Conservation (phyloP, 1,284 basidiomycete genomes). For the Leccinum fallax region DNA sequence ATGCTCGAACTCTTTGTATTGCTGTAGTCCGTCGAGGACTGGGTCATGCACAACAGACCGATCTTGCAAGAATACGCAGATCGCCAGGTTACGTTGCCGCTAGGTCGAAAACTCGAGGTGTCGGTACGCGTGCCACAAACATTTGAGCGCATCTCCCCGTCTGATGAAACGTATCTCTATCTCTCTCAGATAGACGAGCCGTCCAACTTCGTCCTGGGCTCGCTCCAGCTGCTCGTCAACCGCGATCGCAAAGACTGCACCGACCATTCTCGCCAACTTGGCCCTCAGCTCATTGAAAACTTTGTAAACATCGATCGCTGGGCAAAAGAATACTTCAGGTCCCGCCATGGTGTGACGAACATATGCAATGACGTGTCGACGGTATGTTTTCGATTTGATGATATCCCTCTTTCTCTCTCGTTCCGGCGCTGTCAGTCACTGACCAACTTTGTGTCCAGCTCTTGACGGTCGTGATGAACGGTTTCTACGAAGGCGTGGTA, state of each 20-base stretch:
- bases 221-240: conserved; percentile 33
- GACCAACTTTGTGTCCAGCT: conserved; percentile 17
- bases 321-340: conserved; percentile 33
- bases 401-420: neutral
- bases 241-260: conserved; percentile 19
- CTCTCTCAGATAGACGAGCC: conserved; percentile 28
- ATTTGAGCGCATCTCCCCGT: neutral
- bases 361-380: conserved; percentile 22
- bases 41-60: conserved; percentile 26
- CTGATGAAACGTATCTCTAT: conserved; percentile 6
- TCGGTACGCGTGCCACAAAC: conserved; percentile 18
- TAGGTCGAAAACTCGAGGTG: conserved; percentile 29
- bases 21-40: conserved; percentile 21
- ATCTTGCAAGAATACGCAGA: conserved; percentile 33
- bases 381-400: conserved; percentile 16
- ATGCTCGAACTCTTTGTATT: neutral
- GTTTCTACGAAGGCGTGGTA: conserved; percentile 34
- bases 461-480: conserved; percentile 33
- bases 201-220: conserved; percentile 28
- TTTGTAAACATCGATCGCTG: conserved; percentile 33
- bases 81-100: conserved; percentile 27
- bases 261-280: conserved; percentile 25
- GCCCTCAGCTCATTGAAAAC: conserved; percentile 36
- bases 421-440: neutral
- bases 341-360: conserved; percentile 13